Base-by-base conservation (phyloP, 1,284 basidiomycete species). In the Amylostereum chailletii region DNA sequence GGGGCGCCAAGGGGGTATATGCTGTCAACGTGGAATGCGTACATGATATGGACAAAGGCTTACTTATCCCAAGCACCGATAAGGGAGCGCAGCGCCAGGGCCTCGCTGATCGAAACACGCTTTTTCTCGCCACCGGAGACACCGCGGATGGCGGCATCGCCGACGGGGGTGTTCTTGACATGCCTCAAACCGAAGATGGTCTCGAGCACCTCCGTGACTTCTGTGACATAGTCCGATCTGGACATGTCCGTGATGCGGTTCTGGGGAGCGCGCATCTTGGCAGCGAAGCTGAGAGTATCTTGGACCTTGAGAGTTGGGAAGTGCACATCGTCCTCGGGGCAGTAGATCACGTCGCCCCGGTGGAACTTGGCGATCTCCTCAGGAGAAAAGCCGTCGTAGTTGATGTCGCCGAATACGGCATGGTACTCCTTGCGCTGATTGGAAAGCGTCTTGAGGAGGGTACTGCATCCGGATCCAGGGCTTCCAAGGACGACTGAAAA, bases 101-200 rank as follows among this genome's bases (percentile, higher is more conserved):
- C 72, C 65, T 91, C 89, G 7, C 79, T 74, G 56, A 91, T 86
- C 0, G 82, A 86, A 0, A 90, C 87, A 38, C 89, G 77, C 65
- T 87, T 86, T 66, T 84, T 83, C 70, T 90, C 84, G 9, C 92
- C 91, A 19, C 90, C 91, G 30, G 81, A 84, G 1, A 93, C 79
- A 45, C 90, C 91, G 4, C 87, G 71, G 2, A 91, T 70, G 3
- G 77, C 74, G 3, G 82, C 83, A 64, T 91, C 79, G 2, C 91
- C 91, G 27, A 93, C 86, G 0, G 70, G 70, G 0, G 79, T 82
- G 34, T 76, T 64, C 53, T 67, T 67, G 3, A 68, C 75, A 54
- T 88, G 86, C n/a, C 70, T 69, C 47, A 94, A 69, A 5, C 88
- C 86, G 57, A 92, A 85, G 26, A 88, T 74, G 10, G 81, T 83